Percentiles rank a stretch among this genome's conserved stretches.
Evolutionary conservation across 202 grass and related monocot species (phyloP).

Genomic region (Musa balbisiana): DNA sequence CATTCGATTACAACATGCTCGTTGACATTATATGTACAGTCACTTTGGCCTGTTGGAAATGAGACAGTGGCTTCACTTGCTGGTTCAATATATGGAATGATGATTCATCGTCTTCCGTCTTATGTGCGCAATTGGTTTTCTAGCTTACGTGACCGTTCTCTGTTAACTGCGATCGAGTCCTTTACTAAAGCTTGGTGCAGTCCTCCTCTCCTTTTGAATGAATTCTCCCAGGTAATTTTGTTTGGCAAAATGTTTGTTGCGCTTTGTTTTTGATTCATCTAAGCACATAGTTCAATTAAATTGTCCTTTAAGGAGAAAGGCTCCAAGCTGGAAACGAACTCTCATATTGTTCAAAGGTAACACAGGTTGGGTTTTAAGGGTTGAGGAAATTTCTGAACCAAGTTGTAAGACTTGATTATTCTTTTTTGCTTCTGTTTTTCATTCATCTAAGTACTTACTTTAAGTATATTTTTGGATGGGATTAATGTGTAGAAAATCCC

Average conservation of each 20-base stretch:
- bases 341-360: too few species aligned
- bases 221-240: constrained; percentile 74
- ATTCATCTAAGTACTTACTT: too few species aligned
- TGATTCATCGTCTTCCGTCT: constrained; percentile 75
- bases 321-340: too few species aligned
- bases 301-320: too few species aligned
- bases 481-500: too few species aligned
- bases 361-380: too few species aligned
- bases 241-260: not conserved
- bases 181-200: constrained; percentile 95
- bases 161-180: constrained; percentile 56
- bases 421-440: too few species aligned
- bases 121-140: constrained; percentile 86
- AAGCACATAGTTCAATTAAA: too few species aligned
- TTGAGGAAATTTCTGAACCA: too few species aligned
- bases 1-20: constrained; percentile 52
- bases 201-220: constrained; percentile 67
- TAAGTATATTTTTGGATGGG: too few species aligned
- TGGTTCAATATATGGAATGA: constrained; percentile 78
- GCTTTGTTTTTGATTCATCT: not conserved
- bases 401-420: too few species aligned
- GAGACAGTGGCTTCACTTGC: constrained; percentile 72
- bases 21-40: constrained; percentile 48
- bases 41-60: constrained; percentile 61
- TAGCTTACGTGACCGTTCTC: constrained; percentile 64